Evolutionary conservation across 805 yeast genomes (phyloP), one percentile per base, ranked within the genome.

Genomic region (Suhomyces pyralidae): DNA sequence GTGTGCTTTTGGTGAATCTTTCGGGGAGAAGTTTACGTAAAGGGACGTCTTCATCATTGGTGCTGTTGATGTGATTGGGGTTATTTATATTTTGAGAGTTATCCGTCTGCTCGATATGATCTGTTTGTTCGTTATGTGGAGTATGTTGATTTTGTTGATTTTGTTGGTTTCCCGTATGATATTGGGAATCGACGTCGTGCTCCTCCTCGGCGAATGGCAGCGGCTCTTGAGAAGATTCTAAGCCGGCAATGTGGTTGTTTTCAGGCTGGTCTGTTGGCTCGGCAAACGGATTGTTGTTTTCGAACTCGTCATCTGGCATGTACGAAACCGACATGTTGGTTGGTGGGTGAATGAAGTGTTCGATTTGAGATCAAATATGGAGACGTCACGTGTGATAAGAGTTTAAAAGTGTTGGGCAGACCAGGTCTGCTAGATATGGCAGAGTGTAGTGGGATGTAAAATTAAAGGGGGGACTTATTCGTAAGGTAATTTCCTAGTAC

Each of bases 11-110:
- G 48, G 76, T 69, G 55, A 74, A 71, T 56, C 85, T 62, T 58
- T 82, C 86, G 1, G 86, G 86, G 10, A 82, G 54, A 48, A 77
- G 71, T 56, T 66, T 70, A 51, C 74, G 73, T 38, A 81, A 58
- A 51, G 80, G 83, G 7, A 65, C 65, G 17, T 69, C 73, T n/a
- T n/a, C n/a, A n/a, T n/a, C n/a, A n/a, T n/a, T n/a, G n/a, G n/a
- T n/a, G n/a, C n/a, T n/a, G n/a, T n/a, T n/a, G n/a, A n/a, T n/a
- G n/a, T n/a, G n/a, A n/a, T 79, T 68, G 28, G 56, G 57, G 20
- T 44, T 42, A n/a, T 14, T 36, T 3, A 8, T 12, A 7, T 45
- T 15, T n/a, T 42, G 42, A 15, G 45, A 9, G 22, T 40, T 14
- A 15, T 40, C 24, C 4, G 14, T 10, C n/a, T 9, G n/a, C 5